phyloP scores from a whole-genome alignment of 1,139 yeast genomes.

The Debaryomyces nepalensis region DNA sequence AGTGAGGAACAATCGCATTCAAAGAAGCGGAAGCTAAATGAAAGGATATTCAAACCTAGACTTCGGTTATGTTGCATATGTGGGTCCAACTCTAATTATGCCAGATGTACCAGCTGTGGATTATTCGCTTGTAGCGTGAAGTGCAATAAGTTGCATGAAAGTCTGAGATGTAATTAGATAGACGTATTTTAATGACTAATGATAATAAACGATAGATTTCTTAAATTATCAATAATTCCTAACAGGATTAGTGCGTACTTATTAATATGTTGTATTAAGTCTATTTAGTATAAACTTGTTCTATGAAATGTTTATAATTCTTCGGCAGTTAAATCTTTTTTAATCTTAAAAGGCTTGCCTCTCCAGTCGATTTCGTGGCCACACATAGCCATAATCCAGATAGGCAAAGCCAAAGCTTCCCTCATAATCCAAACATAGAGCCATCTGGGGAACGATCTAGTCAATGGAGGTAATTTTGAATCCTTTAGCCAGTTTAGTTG shows the following conservation, averaged over 20 bases:
- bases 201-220: background rate
- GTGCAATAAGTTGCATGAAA: constrained; percentile 47
- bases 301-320: constrained; percentile 41
- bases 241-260: background rate
- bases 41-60: constrained; percentile 36
- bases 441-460: constrained; percentile 29
- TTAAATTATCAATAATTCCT: background rate
- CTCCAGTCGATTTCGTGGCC: constrained; percentile 87
- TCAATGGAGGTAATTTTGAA: constrained; percentile 19
- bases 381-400: constrained; percentile 80
- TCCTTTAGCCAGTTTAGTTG: constrained; percentile 37
- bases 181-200: constrained; percentile 1
- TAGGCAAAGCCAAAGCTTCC: constrained; percentile 78
- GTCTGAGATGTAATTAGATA: constrained; percentile 44
- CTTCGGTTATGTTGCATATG: constrained; percentile 50
- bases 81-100: constrained; percentile 43
- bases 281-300: background rate
- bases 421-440: constrained; percentile 62
- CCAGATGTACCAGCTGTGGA: constrained; percentile 48
- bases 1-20: constrained; percentile 22
- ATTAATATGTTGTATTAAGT: background rate
- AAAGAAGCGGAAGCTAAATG: constrained; percentile 19
- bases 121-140: constrained; percentile 47
- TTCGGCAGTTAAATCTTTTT: constrained; percentile 77
- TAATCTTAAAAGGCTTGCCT: constrained; percentile 73